Evolutionary conservation across 805 yeast species (phyloP), one percentile per base, ranked within the genome.

Genomic region (Priceomyces melissophilus): DNA sequence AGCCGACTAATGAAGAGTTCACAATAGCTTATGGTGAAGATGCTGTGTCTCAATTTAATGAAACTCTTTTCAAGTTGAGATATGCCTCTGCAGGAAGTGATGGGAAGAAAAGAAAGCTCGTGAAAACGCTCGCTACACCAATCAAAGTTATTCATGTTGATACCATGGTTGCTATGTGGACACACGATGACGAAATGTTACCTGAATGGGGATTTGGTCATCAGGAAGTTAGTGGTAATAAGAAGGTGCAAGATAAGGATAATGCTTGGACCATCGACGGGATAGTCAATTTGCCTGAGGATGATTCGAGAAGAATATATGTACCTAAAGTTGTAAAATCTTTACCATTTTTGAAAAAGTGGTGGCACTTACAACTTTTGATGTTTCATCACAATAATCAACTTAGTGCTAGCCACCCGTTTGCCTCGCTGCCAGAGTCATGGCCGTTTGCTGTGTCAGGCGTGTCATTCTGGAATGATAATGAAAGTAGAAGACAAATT

Each of bases 131-230:
- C 58, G 84, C 82, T 4, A 76, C 87, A 3, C 65, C 75, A 9
- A 65, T 93, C 57, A 82, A 82, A 53, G 55, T 93, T 16, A 67
- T 89, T 44, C 98, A 93, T 59, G 83, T 80, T 16, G 89, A 84
- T 41, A 87, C 96, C 1, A 78, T 84, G 37, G 98, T 95, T 34
- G 91, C 96, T 13, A 76, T 93, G 79, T 90, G 96, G 95, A 84
- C 96, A 4, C 96, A 87, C 55, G 75, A 82, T 53, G 96, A 87
- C 55, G 81, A 76, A 43, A 59, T 79, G 32, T 77, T 93, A 44
- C 99, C 99, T 13, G 97, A 87, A 11, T 93, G 99, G 99, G 99
- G 85, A 1, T 86, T 81, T 60, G 67, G 70, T 39, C 98, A 93
- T 60, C 89, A 84, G 59, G 99, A 93, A 67, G 89, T 93, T 44